Base-by-base conservation (phyloP, 768 basidiomycete species). In the Suillus plorans region DNA sequence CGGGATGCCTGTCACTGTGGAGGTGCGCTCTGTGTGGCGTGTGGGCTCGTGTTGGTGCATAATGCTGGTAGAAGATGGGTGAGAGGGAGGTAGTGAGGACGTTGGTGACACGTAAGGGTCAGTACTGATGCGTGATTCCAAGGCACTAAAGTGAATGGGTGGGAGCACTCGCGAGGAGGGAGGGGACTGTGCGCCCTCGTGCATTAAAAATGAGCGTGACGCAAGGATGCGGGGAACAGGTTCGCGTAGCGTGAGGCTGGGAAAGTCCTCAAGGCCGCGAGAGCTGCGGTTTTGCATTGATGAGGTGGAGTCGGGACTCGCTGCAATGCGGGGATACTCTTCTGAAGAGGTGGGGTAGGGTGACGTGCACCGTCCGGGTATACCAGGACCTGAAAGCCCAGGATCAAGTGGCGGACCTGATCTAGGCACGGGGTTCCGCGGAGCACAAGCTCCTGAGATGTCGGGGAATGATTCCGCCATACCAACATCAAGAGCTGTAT, bases 371-470 rank as follows among this genome's bases (percentile, higher is more conserved):
- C 72, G 63, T 80, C 67, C 84, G 34, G 85, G 84, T 73, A 87
- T 80, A 6, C 85, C 86, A 55, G 87, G 85, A 12, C 87, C 86
- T 49, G 85, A 79, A 22, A 88, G 67, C 50, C 80, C 78, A 22
- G 79, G 66, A 45, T 76, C 81, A 20, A 71, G 67, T 13, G 80
- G 70, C n/a, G 69, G 73, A 22, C 69, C 67, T 41, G 70, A 65
- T 56, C 63, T 66, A 44, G 59, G 67, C 13, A 44, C 16, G 13
- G 36, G 10, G 22, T 69, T 61, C 34, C 65, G 68, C 8, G 70
- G 58, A 42, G 63, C 68, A 25, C 62, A 67, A 20, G 69, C 57
- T 57, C 61, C 69, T 3, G 68, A 64, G 1, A 64, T 16, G 16
- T 74, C 72, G 34, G 64, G 56, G 25, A 52, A 5, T 14, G 39